Evolutionary conservation across 1,139 yeast species (phyloP).

Genomic region (Meyerozyma athensensis): DNA sequence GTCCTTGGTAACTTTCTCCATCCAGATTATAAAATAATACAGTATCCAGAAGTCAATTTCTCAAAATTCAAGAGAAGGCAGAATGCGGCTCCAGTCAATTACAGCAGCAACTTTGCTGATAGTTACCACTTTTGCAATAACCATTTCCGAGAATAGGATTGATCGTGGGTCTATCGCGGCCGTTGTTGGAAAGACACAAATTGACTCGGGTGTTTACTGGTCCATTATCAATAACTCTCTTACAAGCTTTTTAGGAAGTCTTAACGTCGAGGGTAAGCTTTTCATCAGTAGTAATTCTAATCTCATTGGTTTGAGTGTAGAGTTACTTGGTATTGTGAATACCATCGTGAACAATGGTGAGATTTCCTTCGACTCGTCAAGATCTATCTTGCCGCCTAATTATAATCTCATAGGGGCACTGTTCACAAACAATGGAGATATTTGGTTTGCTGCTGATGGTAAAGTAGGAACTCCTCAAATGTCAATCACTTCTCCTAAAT

Average conservation of each 20-base stretch:
- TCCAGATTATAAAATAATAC: no score
- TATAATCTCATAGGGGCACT: constrained; percentile 4
- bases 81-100: not conserved
- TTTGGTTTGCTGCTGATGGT: constrained; percentile 7
- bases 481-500: constrained; percentile 3
- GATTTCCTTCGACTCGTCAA: constrained; percentile 5
- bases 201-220: constrained; percentile 6
- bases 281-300: constrained; percentile 4
- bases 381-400: constrained; percentile 2
- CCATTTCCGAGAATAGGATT: not conserved
- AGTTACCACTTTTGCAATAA: not conserved
- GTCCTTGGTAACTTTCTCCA: no score
- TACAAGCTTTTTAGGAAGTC: constrained; percentile 3
- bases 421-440: constrained; percentile 8
- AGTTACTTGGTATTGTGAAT: not conserved
- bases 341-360: constrained; percentile 8
- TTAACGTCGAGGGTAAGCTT: constrained; percentile 6
- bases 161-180: constrained; percentile 6
- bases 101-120: not conserved
- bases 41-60: no score
- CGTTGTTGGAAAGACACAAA: constrained; percentile 4
- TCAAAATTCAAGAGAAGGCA: no score
- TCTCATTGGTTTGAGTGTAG: constrained; percentile 1
- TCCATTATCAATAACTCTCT: constrained; percentile 7
- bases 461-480: constrained; percentile 4